Base-by-base conservation (phyloP, 2,329 filamentous ascomycete species). In the Chrysosporium keratinophilum region DNA sequence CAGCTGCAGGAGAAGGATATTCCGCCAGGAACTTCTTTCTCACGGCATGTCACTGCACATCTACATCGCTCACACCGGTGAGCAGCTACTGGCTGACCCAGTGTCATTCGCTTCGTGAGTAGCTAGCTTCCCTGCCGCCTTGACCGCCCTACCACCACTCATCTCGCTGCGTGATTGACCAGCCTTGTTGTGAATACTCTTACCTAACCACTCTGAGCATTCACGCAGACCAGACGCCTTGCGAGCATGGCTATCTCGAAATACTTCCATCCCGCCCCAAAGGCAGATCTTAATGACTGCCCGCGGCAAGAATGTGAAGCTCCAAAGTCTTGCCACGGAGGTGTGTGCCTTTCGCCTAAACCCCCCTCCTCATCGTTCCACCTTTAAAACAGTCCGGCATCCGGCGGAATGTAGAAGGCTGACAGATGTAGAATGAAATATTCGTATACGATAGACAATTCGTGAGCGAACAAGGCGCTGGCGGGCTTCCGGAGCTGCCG, bases 31-130 rank as follows among this genome's bases (percentile, higher is more conserved):
- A 50, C 31, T 2, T 28, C 46, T 17, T 46, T 9, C 23, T 20
- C 35, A 42, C 42, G 63, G 77, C 73, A 95, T 95, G 88, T 86
- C 87, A 76, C 81, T 91, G 69, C 83, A 88, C 75, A 84, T 95
- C 72, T 87, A 88, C 76, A 84, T 95, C 68, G 89, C 88, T 78
- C 90, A 95, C 75, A 89, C 87, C 72, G 91, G 91, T 76, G 84
- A 88, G 77, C 84, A 85, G 73, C 79, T 95, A 67, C 78, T 83
- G 69, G 80, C 87, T 69, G 87, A 95, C 73, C 81, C 84, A 61
- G 78, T 83, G 59, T 80, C 82, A 67, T 86, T 91, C 71, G 77
- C 79, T 62, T 85, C 84, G 85, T 88, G 76, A 63, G 82, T 75
- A 15, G 10, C 31, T 37, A 28, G 23, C 23, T 28, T 28, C 50